These are phyloP conservation scores for Brasenia schreberi DNA, from an alignment of 164 flowering plant genomes.

Conservation along the genomic window DNA sequence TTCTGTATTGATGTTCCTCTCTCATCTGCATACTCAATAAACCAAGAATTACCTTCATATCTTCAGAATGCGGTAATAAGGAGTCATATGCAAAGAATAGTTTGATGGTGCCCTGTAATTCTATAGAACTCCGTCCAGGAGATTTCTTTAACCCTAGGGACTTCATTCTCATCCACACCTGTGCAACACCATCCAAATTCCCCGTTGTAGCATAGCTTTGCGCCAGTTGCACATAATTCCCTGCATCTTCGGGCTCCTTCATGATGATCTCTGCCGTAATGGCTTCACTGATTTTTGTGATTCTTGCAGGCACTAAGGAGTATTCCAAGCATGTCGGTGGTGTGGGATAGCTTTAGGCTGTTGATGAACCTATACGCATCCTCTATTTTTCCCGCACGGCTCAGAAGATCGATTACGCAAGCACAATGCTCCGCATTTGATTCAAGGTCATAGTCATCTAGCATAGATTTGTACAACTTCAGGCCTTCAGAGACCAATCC, in stretches of 20 bases:
- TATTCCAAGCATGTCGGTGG: constrained; percentile 51
- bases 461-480: constrained; percentile 43
- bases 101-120: not conserved
- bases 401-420: constrained; percentile 72
- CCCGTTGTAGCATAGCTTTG: constrained; percentile 14
- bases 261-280: constrained; percentile 34
- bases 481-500: constrained; percentile 62
- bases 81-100: not conserved
- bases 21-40: not conserved
- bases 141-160: not conserved
- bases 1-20: not conserved
- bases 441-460: constrained; percentile 30
- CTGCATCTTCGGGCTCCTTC: constrained; percentile 43
- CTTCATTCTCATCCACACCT: not conserved
- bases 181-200: not conserved
- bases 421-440: constrained; percentile 60
- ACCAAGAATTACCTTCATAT: not conserved
- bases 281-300: constrained; percentile 29
- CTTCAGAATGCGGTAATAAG: not conserved
- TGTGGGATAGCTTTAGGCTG: constrained; percentile 27
- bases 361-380: constrained; percentile 54
- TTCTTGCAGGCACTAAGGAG: constrained; percentile 62
- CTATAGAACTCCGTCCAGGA: not conserved
- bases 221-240: constrained; percentile 62
- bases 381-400: constrained; percentile 60